Conservation (phyloP, 208 protist species). For the Trichomonas vaginalis region DNA sequence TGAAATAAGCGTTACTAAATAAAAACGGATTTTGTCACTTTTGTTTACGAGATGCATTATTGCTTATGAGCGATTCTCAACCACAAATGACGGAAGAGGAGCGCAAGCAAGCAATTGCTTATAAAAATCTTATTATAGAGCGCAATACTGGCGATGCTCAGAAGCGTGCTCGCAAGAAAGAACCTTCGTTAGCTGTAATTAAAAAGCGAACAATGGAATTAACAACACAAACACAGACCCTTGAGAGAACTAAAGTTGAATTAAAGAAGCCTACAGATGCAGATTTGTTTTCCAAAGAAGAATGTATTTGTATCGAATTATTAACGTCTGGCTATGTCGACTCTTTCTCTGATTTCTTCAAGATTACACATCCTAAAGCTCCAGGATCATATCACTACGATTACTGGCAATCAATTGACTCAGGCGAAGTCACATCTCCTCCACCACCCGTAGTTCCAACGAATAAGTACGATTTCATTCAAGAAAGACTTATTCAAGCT, state of each 20-base stretch:
- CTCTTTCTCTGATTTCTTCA: slow-evolving; percentile 14
- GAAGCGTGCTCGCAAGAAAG: neutral
- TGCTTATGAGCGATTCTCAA: neutral
- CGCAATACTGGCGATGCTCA: neutral
- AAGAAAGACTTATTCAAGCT: neutral
- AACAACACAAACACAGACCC: neutral
- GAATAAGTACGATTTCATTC: neutral
- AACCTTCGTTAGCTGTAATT: neutral
- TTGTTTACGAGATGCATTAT: too few species aligned
- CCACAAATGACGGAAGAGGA: neutral
- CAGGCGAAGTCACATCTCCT: neutral
- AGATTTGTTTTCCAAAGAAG: neutral
- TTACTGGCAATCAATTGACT: neutral
- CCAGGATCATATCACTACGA: slow-evolving; percentile 16
- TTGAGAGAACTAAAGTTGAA: neutral
- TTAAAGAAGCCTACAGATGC: neutral
- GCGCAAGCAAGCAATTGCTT: neutral
- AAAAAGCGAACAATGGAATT: neutral
- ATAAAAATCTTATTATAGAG: neutral
- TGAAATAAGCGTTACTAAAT: too few species aligned
- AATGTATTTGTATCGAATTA: slow-evolving; percentile 11
- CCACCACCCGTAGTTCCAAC: neutral
- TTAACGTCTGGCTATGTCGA: neutral
- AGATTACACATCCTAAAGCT: neutral
- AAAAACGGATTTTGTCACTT: too few species aligned